Percentiles rank a stretch among this genome's conserved stretches.
These are phyloP conservation scores for Lodderomyces metapsilosis DNA, from an alignment of 1,139 yeast species.

Conservation along the genomic window DNA sequence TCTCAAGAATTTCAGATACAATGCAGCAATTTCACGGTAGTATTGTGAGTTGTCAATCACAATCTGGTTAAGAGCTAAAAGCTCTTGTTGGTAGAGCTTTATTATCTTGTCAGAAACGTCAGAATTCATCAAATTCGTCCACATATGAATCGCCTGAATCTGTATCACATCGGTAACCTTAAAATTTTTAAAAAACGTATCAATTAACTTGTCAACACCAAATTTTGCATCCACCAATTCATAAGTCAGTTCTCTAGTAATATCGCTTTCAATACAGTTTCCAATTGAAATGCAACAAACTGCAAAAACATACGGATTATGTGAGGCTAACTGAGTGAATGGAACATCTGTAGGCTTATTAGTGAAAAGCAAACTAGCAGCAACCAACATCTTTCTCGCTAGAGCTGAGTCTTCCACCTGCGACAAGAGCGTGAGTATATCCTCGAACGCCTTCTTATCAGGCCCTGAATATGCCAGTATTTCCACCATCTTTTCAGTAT, in stretches of 20 bases:
- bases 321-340: conserved; percentile 6
- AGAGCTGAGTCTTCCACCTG: conserved; percentile 10
- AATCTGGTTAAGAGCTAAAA: conserved; percentile 26
- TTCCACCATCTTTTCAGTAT: conserved; percentile 17
- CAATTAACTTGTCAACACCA: conserved; percentile 19
- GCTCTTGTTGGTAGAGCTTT: conserved; percentile 7
- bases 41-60: conserved; percentile 36
- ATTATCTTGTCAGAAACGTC: conserved; percentile 17
- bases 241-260: conserved; percentile 18
- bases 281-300: conserved; percentile 36
- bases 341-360: not conserved
- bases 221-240: conserved; percentile 12
- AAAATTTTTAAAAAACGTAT: conserved; percentile 19
- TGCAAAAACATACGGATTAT: conserved; percentile 29
- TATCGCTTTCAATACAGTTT: conserved; percentile 28
- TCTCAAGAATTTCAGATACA: conserved; percentile 30
- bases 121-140: conserved; percentile 28
- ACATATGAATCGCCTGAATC: conserved; percentile 37
- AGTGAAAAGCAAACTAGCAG: conserved; percentile 26
- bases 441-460: conserved; percentile 10
- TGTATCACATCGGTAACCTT: conserved; percentile 37
- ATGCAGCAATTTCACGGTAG: conserved; percentile 32
- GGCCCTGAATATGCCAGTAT: conserved; percentile 20
- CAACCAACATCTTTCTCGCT: conserved; percentile 33
- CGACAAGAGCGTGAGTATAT: conserved; percentile 12